Evolutionary conservation across 2,329 filamentous ascomycete genomes (phyloP).

Genomic region (Cercospora berteroae): DNA sequence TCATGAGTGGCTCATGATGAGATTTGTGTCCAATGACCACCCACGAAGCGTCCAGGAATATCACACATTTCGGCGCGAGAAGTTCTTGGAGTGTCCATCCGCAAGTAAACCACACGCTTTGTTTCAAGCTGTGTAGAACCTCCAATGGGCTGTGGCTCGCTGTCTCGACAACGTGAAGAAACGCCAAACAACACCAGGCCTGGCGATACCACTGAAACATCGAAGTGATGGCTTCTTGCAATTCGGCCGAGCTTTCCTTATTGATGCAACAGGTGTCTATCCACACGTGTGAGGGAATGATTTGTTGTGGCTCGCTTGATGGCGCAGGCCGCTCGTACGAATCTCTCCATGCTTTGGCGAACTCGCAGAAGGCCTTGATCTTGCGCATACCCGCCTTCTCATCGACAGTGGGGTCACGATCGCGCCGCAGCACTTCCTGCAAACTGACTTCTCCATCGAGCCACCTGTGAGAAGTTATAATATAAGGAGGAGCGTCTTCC

Average conservation of each 20-base stretch:
- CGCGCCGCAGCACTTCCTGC: constrained; percentile 11
- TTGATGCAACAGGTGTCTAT: constrained; percentile 22
- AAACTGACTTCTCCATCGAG: constrained; percentile 16
- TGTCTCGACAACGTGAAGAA: constrained; percentile 11
- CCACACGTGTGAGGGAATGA: constrained; percentile 16
- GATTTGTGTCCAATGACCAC: constrained; percentile 17
- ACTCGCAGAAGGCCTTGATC: neutral
- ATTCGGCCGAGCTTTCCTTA: constrained; percentile 21
- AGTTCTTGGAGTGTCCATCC: constrained; percentile 33
- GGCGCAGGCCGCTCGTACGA: neutral
- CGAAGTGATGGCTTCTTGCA: constrained; percentile 24
- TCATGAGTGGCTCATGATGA: neutral
- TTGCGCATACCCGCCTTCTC: neutral
- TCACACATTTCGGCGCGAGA: constrained; percentile 19
- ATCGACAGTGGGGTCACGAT: neutral
- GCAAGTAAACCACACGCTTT: constrained; percentile 26
- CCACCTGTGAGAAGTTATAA: constrained; percentile 23
- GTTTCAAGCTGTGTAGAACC: neutral
- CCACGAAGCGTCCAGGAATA: constrained; percentile 21
- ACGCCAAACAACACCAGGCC: constrained; percentile 20
- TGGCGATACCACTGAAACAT: constrained; percentile 25
- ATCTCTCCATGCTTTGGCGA: neutral
- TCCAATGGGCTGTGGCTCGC: neutral
- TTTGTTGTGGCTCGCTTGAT: neutral
- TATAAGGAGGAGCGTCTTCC: constrained; percentile 14